Base-by-base conservation (phyloP, 495 filamentous ascomycete species). In the Hypomontagnella submonticulosa region DNA sequence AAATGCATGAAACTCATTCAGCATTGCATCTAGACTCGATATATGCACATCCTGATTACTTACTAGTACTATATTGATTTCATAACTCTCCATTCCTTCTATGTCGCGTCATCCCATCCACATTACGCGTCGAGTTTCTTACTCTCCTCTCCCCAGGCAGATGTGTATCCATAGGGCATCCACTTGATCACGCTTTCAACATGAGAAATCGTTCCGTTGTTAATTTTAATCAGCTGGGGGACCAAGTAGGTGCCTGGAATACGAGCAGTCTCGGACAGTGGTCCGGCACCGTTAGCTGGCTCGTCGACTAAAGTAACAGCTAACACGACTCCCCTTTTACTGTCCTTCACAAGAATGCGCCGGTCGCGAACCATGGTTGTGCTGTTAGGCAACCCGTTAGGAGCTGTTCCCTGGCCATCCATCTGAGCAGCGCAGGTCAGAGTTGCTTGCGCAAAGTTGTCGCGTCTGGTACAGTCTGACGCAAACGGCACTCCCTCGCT, bases 111-210 rank as follows among this genome's bases (percentile, higher is more conserved):
- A 40, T 40, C 36, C 9, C 10, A 12, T 40, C 36, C 36, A 3
- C 9, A 44, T 34, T n/a, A 56, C 34, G 12, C n/a, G 36, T 42
- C n/a, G n/a, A 42, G 20, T 37, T 13, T 23, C 30, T 27, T 41
- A n/a, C 37, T 12, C 11, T 1, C 52, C 16, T 62, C 47, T 11
- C 20, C 18, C 70, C 70, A 70, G 36, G 47, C 66, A 18, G 66
- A 61, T 7, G 48, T 57, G 37, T 72, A 72, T 43, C 70, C 70
- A 23, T 48, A 70, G 1, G 66, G 66, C 53, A 72, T 56, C 66
- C 70, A 72, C 46, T 70, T 69, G 5, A 70, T 51, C 15, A 64
- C 57, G 41, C 62, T 69, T 41, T 72, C 66, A 8, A 72, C 33
- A 3, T 51, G 66, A 27, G 66, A 48, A 23, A 71, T 71, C 0